These are phyloP conservation scores for Hypoxylon sp. DNA, from an alignment of 2,329 filamentous ascomycete genomes.

Conservation along the genomic window DNA sequence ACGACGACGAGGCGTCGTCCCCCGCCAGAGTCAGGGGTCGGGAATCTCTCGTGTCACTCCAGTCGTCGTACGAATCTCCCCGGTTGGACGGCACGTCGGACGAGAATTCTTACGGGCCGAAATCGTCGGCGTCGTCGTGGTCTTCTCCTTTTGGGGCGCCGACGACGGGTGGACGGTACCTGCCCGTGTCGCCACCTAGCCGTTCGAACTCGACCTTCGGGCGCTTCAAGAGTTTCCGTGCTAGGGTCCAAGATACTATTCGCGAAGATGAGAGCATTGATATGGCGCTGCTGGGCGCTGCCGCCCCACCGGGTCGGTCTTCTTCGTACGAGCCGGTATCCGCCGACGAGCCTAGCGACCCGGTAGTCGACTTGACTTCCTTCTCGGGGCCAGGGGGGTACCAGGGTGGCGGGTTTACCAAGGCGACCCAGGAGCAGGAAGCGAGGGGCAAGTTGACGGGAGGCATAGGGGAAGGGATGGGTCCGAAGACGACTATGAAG, in stretches of 20 bases:
- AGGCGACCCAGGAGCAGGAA: constrained; percentile 63
- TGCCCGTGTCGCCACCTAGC: constrained; percentile 36
- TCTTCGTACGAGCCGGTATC: constrained; percentile 48
- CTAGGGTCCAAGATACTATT: constrained; percentile 45
- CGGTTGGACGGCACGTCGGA: constrained; percentile 24
- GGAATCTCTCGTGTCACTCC: constrained; percentile 50
- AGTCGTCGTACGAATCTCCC: constrained; percentile 46
- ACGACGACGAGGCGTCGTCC: constrained; percentile 36
- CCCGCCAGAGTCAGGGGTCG: constrained; percentile 42
- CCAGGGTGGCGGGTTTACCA: constrained; percentile 60
- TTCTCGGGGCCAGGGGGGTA: constrained; percentile 59
- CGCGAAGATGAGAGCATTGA: constrained; percentile 51
- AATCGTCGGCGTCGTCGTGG: constrained; percentile 42
- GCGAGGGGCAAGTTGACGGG: constrained; percentile 67
- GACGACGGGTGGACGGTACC: constrained; percentile 40
- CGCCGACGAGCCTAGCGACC: constrained; percentile 45
- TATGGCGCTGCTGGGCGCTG: constrained; percentile 48
- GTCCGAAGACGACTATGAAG: constrained; percentile 59
- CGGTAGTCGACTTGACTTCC: constrained; percentile 60
- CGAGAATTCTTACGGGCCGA: constrained; percentile 36
- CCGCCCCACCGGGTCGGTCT: constrained; percentile 50
- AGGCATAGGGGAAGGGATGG: constrained; percentile 68
- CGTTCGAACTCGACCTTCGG: constrained; percentile 31
- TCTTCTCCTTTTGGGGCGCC: constrained; percentile 41
- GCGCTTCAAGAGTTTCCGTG: constrained; percentile 45